Conservation (phyloP, 768 basidiomycete genomes). For the Podaxis sp. region DNA sequence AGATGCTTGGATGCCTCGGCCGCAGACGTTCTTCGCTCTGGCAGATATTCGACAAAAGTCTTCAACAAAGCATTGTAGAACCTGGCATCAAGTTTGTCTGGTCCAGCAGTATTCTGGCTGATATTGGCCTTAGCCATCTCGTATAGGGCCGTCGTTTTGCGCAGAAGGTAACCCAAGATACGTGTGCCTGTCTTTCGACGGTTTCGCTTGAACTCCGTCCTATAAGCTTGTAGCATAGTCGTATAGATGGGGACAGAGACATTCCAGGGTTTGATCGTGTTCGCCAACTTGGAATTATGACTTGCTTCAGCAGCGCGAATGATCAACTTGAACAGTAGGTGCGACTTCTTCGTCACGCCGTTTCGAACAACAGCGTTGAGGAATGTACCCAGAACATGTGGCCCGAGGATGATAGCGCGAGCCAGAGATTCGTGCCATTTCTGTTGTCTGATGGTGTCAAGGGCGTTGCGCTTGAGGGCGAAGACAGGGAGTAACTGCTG, state of each 20-base stretch:
- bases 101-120: conserved; percentile 5
- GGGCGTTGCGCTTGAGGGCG: conserved; percentile 7
- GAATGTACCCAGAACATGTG: conserved; percentile 55
- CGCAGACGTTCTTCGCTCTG: background rate
- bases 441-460: background rate
- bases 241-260: conserved; percentile 70
- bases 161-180: background rate
- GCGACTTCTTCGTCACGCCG: conserved; percentile 41
- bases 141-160: background rate
- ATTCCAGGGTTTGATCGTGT: conserved; percentile 50
- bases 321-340: background rate
- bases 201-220: conserved; percentile 35
- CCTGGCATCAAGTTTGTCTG: conserved; percentile 42
- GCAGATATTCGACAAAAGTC: conserved; percentile 30
- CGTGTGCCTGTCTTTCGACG: background rate
- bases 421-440: conserved; percentile 20
- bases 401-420: conserved; percentile 52
- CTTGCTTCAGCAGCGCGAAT: background rate
- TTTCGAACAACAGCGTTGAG: conserved; percentile 61
- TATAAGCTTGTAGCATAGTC: conserved; percentile 65
- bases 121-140: conserved; percentile 3
- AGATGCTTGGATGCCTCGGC: background rate
- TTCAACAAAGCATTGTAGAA: conserved; percentile 66
- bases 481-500: conserved; percentile 58
- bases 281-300: background rate